Percentiles rank a stretch among this genome's conserved stretches.
Conservation (phyloP, 2,329 filamentous ascomycete species). For the Venturia oleaginea region DNA sequence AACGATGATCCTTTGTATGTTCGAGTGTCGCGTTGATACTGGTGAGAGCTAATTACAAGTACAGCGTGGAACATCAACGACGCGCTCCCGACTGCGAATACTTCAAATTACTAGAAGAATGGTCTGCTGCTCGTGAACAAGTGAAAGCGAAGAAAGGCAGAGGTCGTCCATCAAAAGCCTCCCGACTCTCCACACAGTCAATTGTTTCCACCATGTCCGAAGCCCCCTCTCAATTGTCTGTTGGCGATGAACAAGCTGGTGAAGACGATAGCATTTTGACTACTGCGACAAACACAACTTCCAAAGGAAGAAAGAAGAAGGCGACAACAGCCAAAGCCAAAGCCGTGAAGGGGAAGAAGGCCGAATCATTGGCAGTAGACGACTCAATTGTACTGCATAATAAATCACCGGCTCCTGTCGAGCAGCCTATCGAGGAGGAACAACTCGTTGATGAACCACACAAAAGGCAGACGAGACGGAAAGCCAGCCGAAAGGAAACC, state of each 20-base stretch:
- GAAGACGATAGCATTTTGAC: constrained; percentile 50
- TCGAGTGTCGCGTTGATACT: constrained; percentile 22
- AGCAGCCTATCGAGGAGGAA: constrained; percentile 3
- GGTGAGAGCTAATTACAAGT: not conserved
- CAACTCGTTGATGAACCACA: constrained; percentile 14
- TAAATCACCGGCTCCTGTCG: constrained; percentile 12
- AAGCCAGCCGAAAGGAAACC: not conserved
- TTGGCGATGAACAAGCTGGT: constrained; percentile 34
- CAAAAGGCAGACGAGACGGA: constrained; percentile 14
- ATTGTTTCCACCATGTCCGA: constrained; percentile 36
- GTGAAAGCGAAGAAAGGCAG: constrained; percentile 20
- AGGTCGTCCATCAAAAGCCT: constrained; percentile 47
- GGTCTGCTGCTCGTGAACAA: constrained; percentile 43
- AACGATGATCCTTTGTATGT: constrained; percentile 74
- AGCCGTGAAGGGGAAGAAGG: constrained; percentile 16
- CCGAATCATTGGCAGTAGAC: constrained; percentile 4
- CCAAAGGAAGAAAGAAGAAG: constrained; percentile 42
- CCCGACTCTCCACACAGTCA: constrained; percentile 50
- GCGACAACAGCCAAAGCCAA: constrained; percentile 25
- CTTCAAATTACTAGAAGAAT: constrained; percentile 56
- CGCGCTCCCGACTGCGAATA: constrained; percentile 74
- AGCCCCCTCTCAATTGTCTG: constrained; percentile 27
- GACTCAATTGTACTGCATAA: constrained; percentile 23
- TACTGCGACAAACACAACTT: constrained; percentile 27
- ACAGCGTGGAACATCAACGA: constrained; percentile 68